Evolutionary conservation across 257 asterid genomes (phyloP), one percentile per base, ranked within the genome.

Genomic region (Plantago elongata): DNA sequence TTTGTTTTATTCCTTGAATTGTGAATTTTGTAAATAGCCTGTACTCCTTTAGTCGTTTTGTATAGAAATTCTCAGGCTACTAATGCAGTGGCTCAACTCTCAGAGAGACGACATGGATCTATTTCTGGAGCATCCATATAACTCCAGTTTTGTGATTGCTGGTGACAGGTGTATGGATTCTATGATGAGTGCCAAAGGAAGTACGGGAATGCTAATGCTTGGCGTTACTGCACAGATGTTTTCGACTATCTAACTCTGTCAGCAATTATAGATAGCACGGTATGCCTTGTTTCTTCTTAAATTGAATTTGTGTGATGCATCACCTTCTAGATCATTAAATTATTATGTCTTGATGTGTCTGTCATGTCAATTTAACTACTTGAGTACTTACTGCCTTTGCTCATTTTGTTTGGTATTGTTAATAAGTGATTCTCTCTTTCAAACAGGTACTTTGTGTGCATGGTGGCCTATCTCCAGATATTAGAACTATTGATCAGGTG

Each of bases 181-280:
- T 93, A 93, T 67, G 99, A 93, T 72, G 99, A 93, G 76, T 93
- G 99, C 65, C 99, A 89, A 69, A 85, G 96, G 69, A 93, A 93
- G 78, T 87, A 89, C 48, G 99, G 99, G 61, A 93, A 87, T 69
- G 97, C 99, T 55, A 93, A 93, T 74, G 97, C 97, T 43, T 93
- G 99, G 99, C 89, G 99, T 48, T 89, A 93, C 72, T 93, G 99
- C 87, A 93, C 99, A 3, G 99, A 93, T 75, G 99, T 93, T 55
- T 93, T 93, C 77, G 99, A 93, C 83, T 93, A 83, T 74, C 81
- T 93, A 56, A 93, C 96, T 49, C 75, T 93, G 42, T 93, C 99
- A 50, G 99, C 99, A 61, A 93, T 89, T 58, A 87, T 93, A 58
- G 99, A 93, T 66, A 96, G 97, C 73, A 87, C 97, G 70, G 99